Evolutionary conservation across 441 rosid genomes (phyloP).

Genomic region (Bocquillonia castaneifolia): DNA sequence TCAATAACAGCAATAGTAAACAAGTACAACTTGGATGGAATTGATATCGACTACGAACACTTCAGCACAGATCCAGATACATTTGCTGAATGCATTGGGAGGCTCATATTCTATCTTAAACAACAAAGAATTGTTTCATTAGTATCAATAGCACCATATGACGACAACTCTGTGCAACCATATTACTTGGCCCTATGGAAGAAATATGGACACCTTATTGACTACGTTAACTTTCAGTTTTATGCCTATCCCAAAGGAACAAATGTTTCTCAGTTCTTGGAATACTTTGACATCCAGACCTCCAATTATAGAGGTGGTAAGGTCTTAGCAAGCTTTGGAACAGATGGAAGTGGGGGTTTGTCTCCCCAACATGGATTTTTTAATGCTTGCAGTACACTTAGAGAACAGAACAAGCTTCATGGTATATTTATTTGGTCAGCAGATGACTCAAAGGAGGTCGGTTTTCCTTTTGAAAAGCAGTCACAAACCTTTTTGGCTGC

Average conservation of each 20-base stretch:
- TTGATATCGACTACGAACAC: constrained; percentile 51
- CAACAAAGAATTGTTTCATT: constrained; percentile 29
- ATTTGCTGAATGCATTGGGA: constrained; percentile 48
- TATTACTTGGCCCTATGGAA: constrained; percentile 46
- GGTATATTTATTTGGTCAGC: constrained; percentile 56
- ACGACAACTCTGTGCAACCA: constrained; percentile 30
- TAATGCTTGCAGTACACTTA: constrained; percentile 34
- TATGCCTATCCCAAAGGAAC: constrained; percentile 45
- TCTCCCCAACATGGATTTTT: constrained; percentile 40
- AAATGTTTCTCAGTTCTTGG: constrained; percentile 34
- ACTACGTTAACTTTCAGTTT: constrained; percentile 53
- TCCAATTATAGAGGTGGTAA: constrained; percentile 37
- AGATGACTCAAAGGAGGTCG: constrained; percentile 42
- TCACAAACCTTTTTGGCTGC: constrained; percentile 33
- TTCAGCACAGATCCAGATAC: constrained; percentile 42
- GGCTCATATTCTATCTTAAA: constrained; percentile 36
- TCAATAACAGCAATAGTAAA: constrained; percentile 38
- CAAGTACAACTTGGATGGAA: constrained; percentile 40
- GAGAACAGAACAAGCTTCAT: constrained; percentile 31
- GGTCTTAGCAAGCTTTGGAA: constrained; percentile 40
- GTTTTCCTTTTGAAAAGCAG: constrained; percentile 34
- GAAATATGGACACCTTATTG: constrained; percentile 45
- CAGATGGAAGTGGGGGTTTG: constrained; percentile 48
- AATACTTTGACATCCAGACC: constrained; percentile 30
- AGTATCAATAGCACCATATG: constrained; percentile 49